Evolutionary conservation across 257 asterid genomes (phyloP), one percentile per base, ranked within the genome.

Genomic region (Plantago ovata): DNA sequence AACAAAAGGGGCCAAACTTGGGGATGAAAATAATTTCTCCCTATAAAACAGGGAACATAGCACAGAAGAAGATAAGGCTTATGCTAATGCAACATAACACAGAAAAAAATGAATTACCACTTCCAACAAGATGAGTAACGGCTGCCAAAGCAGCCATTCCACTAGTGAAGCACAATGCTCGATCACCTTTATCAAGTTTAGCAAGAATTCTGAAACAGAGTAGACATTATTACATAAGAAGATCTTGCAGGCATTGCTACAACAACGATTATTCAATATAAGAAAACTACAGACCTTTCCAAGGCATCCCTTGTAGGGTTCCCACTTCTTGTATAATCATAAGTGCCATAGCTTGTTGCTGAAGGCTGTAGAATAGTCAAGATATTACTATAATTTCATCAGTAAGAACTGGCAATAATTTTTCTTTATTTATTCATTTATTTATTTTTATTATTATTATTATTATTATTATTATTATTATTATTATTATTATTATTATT

Each of bases 61-160:
- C n/a, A 49, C 55, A 24, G 21, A 52, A 15, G 15, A 3, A 13
- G 21, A n/a, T 13, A 6, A 52, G 28, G 46, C 21, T 51, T 14
- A 39, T 24, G 53, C 53, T 50, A 38, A 38, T 44, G 51, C 44
- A 70, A 38, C 50, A 33, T 50, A 13, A 57, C 20, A 49, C 50
- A 69, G 18, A 45, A 18, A 43, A 28, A 38, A 18, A 3, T 13
- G 56, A 56, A 45, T 53, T 72, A 89, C 97, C 98, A 9, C 82
- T 44, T 77, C 79, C 79, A 21, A 92, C 79, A 44, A 92, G 95
- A 76, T 76, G 95, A 68, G 97, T 62, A 32, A 82, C 97, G 14
- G 97, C 87, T 59, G 98, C 62, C 81, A 92, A 76, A 60, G 98
- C 97, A 50, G 97, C 97, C 97, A 92, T 92, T 67, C 98, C 97